phyloP scores from a whole-genome alignment of 2,329 filamentous ascomycete species.

The Berkeleyomyces basicola region DNA sequence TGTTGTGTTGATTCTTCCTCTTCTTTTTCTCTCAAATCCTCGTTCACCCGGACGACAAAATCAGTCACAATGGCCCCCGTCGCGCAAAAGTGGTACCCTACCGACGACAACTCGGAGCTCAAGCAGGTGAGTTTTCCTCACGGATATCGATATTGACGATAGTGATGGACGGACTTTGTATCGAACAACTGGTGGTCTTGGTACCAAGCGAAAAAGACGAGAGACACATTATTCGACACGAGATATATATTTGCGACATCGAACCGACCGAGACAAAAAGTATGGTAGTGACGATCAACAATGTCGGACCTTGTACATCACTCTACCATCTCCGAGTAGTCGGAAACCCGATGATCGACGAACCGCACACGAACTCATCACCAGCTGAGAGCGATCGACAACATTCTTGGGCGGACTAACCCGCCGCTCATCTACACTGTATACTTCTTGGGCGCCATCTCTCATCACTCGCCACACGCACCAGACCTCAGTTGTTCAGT shows the following conservation, averaged over 20 bases:
- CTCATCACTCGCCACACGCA: not conserved
- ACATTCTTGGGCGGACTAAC: too few relatives aligned
- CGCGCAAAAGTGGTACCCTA: conserved; percentile 98
- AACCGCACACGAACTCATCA: too few relatives aligned
- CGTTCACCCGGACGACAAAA: conserved; percentile 19
- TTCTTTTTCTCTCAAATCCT: conserved; percentile 13
- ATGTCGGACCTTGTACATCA: too few relatives aligned
- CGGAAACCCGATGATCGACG: too few relatives aligned
- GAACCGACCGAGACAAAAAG: not conserved
- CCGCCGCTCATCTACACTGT: too few relatives aligned
- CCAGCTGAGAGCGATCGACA: too few relatives aligned
- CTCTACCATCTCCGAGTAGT: too few relatives aligned
- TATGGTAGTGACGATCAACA: not conserved
- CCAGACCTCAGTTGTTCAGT: not conserved
- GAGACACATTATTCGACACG: not conserved
- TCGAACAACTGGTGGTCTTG: not conserved
- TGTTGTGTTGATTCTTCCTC: conserved; percentile 14
- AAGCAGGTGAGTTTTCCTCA: conserved; percentile 68
- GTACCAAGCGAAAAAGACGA: not conserved
- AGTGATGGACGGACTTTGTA: conserved; percentile 12
- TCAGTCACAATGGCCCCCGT: conserved; percentile 44
- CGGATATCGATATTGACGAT: conserved; percentile 17
- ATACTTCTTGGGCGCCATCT: too few relatives aligned
- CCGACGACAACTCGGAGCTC: conserved; percentile 71
- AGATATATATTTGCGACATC: not conserved